Percentiles rank a stretch among this genome's conserved stretches.
Conservation (phyloP, 139 green algal species). For the Ostreobium quekettii region DNA sequence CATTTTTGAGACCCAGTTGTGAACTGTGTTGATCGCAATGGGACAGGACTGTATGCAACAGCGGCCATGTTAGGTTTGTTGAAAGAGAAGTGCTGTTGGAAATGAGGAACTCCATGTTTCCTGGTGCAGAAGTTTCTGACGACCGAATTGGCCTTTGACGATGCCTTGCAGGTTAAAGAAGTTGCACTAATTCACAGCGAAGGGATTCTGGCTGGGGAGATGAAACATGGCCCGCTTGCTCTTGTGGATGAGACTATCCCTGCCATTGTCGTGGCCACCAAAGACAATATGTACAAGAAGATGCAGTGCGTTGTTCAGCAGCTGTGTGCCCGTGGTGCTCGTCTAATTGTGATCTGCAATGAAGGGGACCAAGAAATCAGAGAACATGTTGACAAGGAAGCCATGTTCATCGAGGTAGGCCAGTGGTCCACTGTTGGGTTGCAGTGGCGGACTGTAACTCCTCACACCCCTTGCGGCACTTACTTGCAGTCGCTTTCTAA, state of each 20-base stretch:
- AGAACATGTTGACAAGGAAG: neutral
- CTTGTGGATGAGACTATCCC: conserved; percentile 91
- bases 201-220: conserved; percentile 95
- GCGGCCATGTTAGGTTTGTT: neutral
- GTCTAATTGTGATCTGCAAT: conserved; percentile 80
- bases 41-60: too few species aligned
- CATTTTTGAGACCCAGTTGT: too few species aligned
- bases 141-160: neutral
- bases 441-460: too few species aligned
- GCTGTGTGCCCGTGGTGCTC: conserved; percentile 62
- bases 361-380: conserved; percentile 46
- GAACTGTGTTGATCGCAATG: too few species aligned
- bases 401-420: conserved; percentile 17
- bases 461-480: too few species aligned
- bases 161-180: conserved; percentile 70
- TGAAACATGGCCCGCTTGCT: conserved; percentile 97
- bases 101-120: neutral
- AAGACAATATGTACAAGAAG: conserved; percentile 66
- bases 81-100: neutral
- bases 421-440: too few species aligned
- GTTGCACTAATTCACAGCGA: conserved; percentile 91
- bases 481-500: too few species aligned
- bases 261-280: conserved; percentile 84
- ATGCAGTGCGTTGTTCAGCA: conserved; percentile 88
- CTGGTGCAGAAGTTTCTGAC: neutral